Conservation (phyloP, 1,284 basidiomycete species). For the Ceratobasidium theobromae region DNA sequence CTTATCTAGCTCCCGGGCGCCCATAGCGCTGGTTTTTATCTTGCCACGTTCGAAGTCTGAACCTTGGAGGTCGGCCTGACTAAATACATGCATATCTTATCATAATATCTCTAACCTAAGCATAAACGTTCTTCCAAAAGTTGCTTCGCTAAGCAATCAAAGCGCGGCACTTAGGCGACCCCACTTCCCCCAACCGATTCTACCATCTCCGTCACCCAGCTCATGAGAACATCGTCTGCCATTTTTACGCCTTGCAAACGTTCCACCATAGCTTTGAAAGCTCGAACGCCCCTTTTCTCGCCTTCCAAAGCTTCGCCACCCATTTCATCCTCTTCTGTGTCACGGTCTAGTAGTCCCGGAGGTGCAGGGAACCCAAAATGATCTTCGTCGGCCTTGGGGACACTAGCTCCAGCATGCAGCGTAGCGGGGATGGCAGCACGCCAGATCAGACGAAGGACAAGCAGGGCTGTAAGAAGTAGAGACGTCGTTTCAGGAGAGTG, state of each 20-base stretch:
- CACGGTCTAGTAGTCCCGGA: constrained; percentile 47
- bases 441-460: constrained; percentile 74
- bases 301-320: constrained; percentile 57
- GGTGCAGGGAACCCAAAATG: constrained; percentile 76
- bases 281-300: constrained; percentile 63
- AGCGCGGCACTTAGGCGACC: not conserved
- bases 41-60: too few relatives aligned
- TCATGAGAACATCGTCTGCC: constrained; percentile 66
- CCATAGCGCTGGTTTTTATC: too few relatives aligned
- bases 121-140: too few relatives aligned
- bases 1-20: too few relatives aligned
- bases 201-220: constrained; percentile 78
- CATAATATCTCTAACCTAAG: too few relatives aligned
- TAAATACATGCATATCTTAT: too few relatives aligned
- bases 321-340: constrained; percentile 59
- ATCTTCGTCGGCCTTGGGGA: constrained; percentile 67
- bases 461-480: constrained; percentile 59
- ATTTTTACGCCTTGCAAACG: constrained; percentile 67
- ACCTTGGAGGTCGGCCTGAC: too few relatives aligned
- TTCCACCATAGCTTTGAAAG: constrained; percentile 62
- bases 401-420: constrained; percentile 53
- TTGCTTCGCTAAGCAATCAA: too few relatives aligned
- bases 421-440: constrained; percentile 67
- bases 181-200: constrained; percentile 43
- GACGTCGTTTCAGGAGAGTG: constrained; percentile 68